Base-by-base conservation (phyloP, 805 yeast species). In the Priceomyces carsonii region DNA sequence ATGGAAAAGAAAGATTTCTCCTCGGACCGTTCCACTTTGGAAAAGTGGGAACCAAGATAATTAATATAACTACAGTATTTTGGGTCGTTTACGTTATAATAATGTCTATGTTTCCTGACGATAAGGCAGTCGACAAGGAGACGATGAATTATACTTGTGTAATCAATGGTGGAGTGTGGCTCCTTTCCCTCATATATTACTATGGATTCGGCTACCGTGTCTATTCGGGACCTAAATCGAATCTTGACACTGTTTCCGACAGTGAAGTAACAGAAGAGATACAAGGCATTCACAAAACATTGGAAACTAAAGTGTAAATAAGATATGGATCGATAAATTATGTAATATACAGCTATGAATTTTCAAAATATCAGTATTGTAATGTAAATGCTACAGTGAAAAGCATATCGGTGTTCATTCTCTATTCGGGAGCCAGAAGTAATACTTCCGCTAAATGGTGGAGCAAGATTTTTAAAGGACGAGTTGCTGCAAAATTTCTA, bases 21-120 rank as follows among this genome's bases (percentile, higher is more conserved):
- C 87, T 87, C 2, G 93, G 91, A 4, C 77, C 79, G 4, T 83
- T 83, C 52, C 73, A 77, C 51, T 53, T 81, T 27, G 91, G 91
- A 20, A 60, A 63, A 9, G 33, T 54, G 18, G 48, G 64, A 53
- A 71, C 79, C 8, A 69, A 67, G 14, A 48, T 57, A 7, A 55
- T 79, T 24, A 74, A 76, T 33, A 51, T 71, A 54, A 49, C 68
- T 14, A 68, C 85, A 0, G 51, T 57, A 8, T 32, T 60, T 5
- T 84, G 79, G 69, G 71, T 77, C 33, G 42, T 51, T 0, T 83
- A 71, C 46, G 71, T 74, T 39, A 75, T 82, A 21, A 59, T 78
- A 15, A 57, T 82, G 57, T 65, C 73, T 24, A 77, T 78, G 81
- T 75, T 82, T 64, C 91, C 93, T 19, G 60, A 71, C 13, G 57